Evolutionary conservation across 2,329 filamentous ascomycete genomes (phyloP).

Genomic region (Aschersonia sp.): DNA sequence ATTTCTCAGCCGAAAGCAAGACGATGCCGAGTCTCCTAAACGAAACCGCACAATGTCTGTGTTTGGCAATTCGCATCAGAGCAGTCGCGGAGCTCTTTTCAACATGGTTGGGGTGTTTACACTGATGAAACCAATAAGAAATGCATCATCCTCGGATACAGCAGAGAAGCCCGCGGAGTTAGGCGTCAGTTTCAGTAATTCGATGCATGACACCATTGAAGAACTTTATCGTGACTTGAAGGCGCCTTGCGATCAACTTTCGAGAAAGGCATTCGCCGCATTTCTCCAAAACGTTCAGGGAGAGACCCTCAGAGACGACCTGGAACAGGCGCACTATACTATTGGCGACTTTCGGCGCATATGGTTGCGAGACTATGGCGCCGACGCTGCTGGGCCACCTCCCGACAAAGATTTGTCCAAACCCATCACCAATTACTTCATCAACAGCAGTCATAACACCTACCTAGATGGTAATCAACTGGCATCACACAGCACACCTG

Average conservation of each 20-base stretch:
- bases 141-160: constrained; percentile 10
- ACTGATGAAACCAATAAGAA: constrained; percentile 9
- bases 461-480: constrained; percentile 82
- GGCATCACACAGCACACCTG: constrained; percentile 59
- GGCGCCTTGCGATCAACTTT: constrained; percentile 14
- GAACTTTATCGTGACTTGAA: constrained; percentile 31
- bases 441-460: constrained; percentile 90
- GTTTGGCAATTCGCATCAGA: constrained; percentile 20
- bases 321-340: constrained; percentile 26
- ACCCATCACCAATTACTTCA: constrained; percentile 79
- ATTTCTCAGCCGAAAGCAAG: constrained; percentile 4
- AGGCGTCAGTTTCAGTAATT: constrained; percentile 28
- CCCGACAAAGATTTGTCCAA: constrained; percentile 42
- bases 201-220: constrained; percentile 32
- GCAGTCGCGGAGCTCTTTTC: constrained; percentile 14
- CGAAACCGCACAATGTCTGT: constrained; percentile 24
- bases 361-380: constrained; percentile 28
- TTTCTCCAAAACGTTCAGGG: constrained; percentile 39
- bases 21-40: constrained; percentile 9
- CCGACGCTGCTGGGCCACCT: constrained; percentile 28
- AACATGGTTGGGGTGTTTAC: constrained; percentile 19
- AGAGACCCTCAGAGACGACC: constrained; percentile 17
- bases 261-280: constrained; percentile 22
- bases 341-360: constrained; percentile 34
- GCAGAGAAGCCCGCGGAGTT: constrained; percentile 7